Conservation (phyloP, 2,329 filamentous ascomycete genomes). For the Colletotrichum limetticola region DNA sequence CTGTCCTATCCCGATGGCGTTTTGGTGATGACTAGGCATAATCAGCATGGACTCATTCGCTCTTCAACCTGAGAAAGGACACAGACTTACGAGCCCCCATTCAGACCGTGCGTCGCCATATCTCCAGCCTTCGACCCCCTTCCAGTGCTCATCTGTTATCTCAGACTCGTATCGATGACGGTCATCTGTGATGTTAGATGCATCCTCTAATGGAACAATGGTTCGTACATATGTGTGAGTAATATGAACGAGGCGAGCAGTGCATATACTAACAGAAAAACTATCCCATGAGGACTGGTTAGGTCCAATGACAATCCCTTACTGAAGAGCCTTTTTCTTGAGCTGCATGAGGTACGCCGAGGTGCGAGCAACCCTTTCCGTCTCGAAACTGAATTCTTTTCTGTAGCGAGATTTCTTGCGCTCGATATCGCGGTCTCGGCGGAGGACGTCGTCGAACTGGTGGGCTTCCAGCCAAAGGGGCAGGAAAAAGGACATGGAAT, state of each 20-base stretch:
- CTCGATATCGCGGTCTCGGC: not conserved
- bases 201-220: not conserved
- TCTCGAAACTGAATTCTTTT: not conserved
- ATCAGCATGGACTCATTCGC: not conserved
- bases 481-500: not conserved
- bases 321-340: not conserved
- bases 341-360: not conserved
- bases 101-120: not conserved
- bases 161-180: too few species aligned
- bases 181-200: too few species aligned
- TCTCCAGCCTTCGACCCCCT: not conserved
- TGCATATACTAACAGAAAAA: not conserved
- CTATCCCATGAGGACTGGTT: not conserved
- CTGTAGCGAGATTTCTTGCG: not conserved
- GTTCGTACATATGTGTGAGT: not conserved
- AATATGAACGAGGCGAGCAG: not conserved
- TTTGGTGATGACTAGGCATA: not conserved
- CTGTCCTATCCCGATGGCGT: not conserved
- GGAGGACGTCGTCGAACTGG: not conserved
- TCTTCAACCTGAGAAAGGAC: too few species aligned
- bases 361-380: not conserved
- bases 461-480: not conserved
- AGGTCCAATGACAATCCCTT: not conserved
- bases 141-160: not conserved
- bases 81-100: not conserved